These are phyloP conservation scores for Zygnema circumcarinatum DNA, from an alignment of 139 green algal species.

Conservation along the genomic window DNA sequence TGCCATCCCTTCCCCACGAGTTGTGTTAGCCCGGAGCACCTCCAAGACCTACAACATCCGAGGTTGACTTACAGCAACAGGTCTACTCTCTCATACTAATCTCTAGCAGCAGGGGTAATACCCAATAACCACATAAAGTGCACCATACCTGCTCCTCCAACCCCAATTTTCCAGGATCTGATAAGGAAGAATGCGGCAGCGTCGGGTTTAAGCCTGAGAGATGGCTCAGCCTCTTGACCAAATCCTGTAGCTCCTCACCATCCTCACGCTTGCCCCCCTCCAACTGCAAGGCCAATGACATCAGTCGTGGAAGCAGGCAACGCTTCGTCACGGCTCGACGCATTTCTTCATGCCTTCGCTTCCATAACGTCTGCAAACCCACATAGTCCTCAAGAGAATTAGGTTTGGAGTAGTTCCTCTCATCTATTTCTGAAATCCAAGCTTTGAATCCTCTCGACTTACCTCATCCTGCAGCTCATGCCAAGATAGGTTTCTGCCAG, in stretches of 20 bases:
- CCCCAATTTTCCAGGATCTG: not conserved
- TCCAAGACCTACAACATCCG: not conserved
- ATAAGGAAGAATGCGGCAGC: not conserved
- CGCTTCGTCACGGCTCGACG: not conserved
- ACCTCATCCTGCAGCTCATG: not conserved
- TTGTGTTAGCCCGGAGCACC: not conserved
- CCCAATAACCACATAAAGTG: not conserved
- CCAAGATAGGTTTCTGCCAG: not conserved
- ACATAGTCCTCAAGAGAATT: no score
- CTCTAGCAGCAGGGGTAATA: not conserved
- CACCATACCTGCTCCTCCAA: not conserved
- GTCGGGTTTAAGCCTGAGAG: not conserved
- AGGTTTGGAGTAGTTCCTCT: no score
- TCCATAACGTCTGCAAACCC: no score
- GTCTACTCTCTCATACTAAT: not conserved
- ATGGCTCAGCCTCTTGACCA: not conserved
- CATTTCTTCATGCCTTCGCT: no score
- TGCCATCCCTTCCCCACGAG: not conserved
- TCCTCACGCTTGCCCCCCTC: not conserved
- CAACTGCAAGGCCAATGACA: not conserved
- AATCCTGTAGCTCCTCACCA: not conserved
- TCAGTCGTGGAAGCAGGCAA: not conserved
- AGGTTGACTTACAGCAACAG: not conserved
- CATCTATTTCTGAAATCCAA: no score
- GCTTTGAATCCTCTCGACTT: no score